Evolutionary conservation across 768 basidiomycete genomes (phyloP).

Genomic region (Coprinopsis marcescibilis): DNA sequence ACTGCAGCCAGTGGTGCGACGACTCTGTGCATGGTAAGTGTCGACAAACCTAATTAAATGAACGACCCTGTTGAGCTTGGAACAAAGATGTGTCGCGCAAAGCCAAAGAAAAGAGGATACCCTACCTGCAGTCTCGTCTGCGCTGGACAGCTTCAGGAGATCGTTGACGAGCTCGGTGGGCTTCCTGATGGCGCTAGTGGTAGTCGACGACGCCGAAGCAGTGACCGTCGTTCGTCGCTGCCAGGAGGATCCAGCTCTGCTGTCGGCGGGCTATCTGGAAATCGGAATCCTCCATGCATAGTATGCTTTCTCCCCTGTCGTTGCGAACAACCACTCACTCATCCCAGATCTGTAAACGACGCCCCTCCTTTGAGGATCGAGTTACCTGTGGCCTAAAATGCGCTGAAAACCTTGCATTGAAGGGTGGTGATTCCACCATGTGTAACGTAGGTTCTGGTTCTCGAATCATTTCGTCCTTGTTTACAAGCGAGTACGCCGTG

Average conservation of each 20-base stretch:
- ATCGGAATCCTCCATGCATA: too few species aligned
- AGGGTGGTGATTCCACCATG: slow-evolving; percentile 18
- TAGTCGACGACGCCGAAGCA: too few species aligned
- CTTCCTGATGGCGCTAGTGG: too few species aligned
- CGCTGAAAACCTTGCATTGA: slow-evolving; percentile 18
- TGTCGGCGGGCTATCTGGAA: too few species aligned
- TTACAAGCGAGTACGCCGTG: background rate
- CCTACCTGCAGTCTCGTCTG: background rate
- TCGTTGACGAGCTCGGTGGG: too few species aligned
- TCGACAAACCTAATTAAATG: too few species aligned
- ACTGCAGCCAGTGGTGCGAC: too few species aligned
- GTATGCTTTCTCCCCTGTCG: too few species aligned
- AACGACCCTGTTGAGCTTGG: too few species aligned
- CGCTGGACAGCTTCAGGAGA: background rate
- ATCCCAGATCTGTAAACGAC: slow-evolving; percentile 8
- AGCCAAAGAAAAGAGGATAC: background rate
- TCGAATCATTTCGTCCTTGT: background rate
- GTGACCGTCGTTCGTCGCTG: too few species aligned
- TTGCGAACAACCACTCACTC: background rate
- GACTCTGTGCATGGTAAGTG: slow-evolving; percentile 4
- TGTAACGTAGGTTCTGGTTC: slow-evolving; percentile 18
- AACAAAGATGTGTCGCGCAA: background rate
- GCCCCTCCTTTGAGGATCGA: slow-evolving; percentile 13
- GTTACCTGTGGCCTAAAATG: slow-evolving; percentile 23
- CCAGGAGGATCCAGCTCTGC: too few species aligned